Percentiles rank a stretch among this genome's conserved stretches.
These are phyloP conservation scores for Aurinia saxatilis DNA, from an alignment of 345 rosid species.

Conservation along the genomic window DNA sequence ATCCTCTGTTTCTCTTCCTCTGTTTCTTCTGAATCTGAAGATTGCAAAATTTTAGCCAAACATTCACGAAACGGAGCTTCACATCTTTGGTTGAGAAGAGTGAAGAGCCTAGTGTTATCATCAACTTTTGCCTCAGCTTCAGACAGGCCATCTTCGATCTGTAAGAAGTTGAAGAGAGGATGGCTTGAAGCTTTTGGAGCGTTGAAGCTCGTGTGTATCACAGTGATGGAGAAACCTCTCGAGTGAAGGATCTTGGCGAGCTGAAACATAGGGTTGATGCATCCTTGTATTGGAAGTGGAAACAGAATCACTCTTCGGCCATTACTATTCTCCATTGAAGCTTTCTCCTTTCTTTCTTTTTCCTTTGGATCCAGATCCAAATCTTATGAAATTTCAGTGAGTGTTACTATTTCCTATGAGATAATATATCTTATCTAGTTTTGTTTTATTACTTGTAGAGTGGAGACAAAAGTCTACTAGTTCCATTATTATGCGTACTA, in stretches of 20 bases:
- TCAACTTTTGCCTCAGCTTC: conserved; percentile 21
- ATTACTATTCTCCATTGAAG: conserved; percentile 16
- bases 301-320: conserved; percentile 35
- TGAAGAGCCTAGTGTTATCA: not conserved
- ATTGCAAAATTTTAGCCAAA: conserved; percentile 19
- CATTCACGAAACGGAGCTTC: conserved; percentile 5
- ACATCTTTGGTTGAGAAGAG: conserved; percentile 8
- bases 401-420: too few species aligned
- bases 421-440: too few species aligned
- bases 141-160: conserved; percentile 26
- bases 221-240: conserved; percentile 46
- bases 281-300: conserved; percentile 55
- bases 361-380: too few species aligned
- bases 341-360: not conserved
- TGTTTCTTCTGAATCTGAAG: not conserved
- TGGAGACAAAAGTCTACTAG: too few species aligned
- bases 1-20: conserved; percentile 10
- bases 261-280: conserved; percentile 57
- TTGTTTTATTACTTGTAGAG: too few species aligned
- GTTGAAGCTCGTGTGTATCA: conserved; percentile 33
- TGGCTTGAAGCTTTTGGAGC: conserved; percentile 24
- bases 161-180: conserved; percentile 24
- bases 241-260: conserved; percentile 52
- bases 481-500: too few species aligned
- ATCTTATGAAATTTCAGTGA: too few species aligned